phyloP scores from a whole-genome alignment of 78 protist genomes.

The Dictyostelium intermedium region DNA sequence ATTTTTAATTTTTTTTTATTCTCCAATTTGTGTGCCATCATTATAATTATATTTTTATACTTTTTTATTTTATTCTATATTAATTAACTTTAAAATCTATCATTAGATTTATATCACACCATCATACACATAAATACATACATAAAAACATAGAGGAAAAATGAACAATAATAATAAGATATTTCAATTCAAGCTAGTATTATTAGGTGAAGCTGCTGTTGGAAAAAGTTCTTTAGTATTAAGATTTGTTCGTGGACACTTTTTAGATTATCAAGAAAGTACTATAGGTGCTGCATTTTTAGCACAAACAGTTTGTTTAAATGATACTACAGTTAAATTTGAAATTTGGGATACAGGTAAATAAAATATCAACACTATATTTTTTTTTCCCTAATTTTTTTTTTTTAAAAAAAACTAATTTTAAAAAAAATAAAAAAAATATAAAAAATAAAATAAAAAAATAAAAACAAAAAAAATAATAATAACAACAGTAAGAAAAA shows the following conservation, averaged over 20 bases:
- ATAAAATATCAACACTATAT: neutral
- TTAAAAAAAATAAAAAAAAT: neutral
- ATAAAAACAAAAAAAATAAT: too few species aligned
- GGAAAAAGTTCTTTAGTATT: conserved; percentile 92
- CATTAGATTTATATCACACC: neutral
- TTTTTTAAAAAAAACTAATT: too few species aligned
- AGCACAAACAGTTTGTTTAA: conserved; percentile 95
- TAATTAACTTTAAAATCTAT: neutral
- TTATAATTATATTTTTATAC: neutral
- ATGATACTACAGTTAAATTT: conserved; percentile 96
- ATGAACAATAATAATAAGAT: conserved; percentile 78
- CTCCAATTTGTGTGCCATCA: neutral
- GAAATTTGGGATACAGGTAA: conserved; percentile 95
- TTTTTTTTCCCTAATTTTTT: too few species aligned
- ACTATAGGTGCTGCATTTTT: conserved; percentile 98
- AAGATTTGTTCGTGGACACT: conserved; percentile 97
- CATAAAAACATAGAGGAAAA: neutral
- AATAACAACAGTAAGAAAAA: too few species aligned
- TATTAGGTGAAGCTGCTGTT: conserved; percentile 91
- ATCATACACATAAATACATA: neutral
- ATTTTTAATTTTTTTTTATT: too few species aligned
- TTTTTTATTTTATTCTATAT: neutral
- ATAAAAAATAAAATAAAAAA: too few species aligned
- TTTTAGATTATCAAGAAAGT: conserved; percentile 96
- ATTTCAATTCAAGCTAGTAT: conserved; percentile 89